Evolutionary conservation across 495 filamentous ascomycete species (phyloP), one percentile per base, ranked within the genome.

Genomic region (Aspergillus baeticus): DNA sequence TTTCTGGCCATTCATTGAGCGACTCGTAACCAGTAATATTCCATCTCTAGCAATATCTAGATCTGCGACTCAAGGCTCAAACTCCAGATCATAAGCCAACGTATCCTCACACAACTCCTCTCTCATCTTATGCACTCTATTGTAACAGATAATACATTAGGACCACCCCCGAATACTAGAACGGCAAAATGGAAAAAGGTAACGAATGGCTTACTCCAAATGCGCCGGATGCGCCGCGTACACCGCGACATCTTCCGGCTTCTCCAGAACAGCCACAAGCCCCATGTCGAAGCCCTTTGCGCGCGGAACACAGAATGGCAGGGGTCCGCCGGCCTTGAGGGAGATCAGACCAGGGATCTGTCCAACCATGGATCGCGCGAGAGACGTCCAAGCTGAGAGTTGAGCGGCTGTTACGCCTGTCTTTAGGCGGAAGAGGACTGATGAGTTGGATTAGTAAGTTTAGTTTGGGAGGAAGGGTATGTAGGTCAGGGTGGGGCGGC

Each of bases 371-470:
- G 22, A 58, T 50, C 69, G 64, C 29, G 58, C 55, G n/a, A 57
- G 54, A n/a, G 64, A 26, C 0, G 57, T 47, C 72, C 71, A 75
- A 42, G 56, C 46, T 8, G 59, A 38, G 10, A 77, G 18, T 58
- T 75, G 72, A 4, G 62, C 45, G 10, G 60, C 55, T 8, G 69
- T 70, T 10, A 74, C 65, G 52, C 64, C 63, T 51, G 58, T 58
- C 54, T 77, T 77, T 46, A 76, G 71, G 63, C 71, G 72, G 65
- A 77, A 76, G 51, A 77, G 71, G 26, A 75, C 74, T 77, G 42
- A 23, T 3, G 13, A 29, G 43, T 68, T 57, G 62, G 56, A 42
- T 37, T 39, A 14, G 15, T 50, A 36, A n/a, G 35, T 14, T 20
- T 6, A 7, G 34, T 22, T 50, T 50, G 17, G 13, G 41, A 15